Percentiles rank a stretch among this genome's conserved stretches.
Evolutionary conservation across 768 basidiomycete genomes (phyloP).

Genomic region (Dendrothele bispora): DNA sequence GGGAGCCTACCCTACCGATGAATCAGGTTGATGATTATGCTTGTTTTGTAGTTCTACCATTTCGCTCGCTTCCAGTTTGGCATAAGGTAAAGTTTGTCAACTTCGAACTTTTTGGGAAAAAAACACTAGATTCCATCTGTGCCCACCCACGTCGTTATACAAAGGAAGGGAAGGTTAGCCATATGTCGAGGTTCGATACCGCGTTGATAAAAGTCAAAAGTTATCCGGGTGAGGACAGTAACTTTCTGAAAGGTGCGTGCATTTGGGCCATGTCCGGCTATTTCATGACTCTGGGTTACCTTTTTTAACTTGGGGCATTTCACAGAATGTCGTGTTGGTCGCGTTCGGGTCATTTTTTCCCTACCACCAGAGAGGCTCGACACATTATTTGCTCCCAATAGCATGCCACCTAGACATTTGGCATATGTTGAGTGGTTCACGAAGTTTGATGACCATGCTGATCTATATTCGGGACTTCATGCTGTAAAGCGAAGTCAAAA

Average conservation of each 20-base stretch:
- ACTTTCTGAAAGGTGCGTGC: background rate
- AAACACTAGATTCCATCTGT: conserved; percentile 26
- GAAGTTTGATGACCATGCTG: no score
- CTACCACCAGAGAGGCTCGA: conserved; percentile 7
- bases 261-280: background rate
- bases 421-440: no score
- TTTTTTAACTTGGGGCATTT: background rate
- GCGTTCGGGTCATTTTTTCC: conserved; percentile 22
- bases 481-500: no score
- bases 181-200: no score
- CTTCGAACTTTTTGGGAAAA: background rate
- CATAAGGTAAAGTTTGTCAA: conserved; percentile 27
- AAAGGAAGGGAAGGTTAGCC: conserved; percentile 10
- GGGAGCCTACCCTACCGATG: conserved; percentile 15
- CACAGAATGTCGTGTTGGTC: conserved; percentile 25
- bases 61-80: no score
- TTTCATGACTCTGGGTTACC: no score
- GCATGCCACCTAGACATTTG: no score
- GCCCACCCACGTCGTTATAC: conserved; percentile 15
- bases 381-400: no score
- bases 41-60: conserved; percentile 15
- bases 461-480: no score
- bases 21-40: no score
- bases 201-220: conserved; percentile 20
- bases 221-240: background rate